Evolutionary conservation across 352 stramenopile species (phyloP).

Genomic region (Phytophthora kernoviae): DNA sequence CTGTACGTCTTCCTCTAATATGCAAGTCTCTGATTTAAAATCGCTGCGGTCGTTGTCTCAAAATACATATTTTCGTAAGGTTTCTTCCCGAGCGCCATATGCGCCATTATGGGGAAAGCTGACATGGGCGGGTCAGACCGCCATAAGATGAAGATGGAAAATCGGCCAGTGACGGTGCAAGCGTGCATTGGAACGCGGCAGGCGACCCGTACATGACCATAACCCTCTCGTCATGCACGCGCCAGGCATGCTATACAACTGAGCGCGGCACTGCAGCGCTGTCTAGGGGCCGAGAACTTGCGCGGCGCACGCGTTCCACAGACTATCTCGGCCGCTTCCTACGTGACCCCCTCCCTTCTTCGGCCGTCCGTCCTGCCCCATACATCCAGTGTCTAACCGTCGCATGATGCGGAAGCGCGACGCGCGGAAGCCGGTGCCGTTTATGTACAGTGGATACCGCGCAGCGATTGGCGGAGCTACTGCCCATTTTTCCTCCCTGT

Average conservation of each 20-base stretch:
- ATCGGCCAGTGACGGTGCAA: slow-evolving; percentile 3
- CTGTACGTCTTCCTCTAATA: background rate
- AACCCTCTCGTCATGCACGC: slow-evolving; percentile 21
- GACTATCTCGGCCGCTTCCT: slow-evolving; percentile 25
- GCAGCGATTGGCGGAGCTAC: slow-evolving; percentile 29
- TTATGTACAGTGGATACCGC: slow-evolving; percentile 1
- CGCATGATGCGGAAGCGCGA: background rate
- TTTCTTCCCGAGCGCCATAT: slow-evolving; percentile 29
- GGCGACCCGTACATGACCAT: slow-evolving; percentile 11
- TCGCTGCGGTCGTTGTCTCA: background rate
- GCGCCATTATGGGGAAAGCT: slow-evolving; percentile 22
- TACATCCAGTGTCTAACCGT: slow-evolving; percentile 26
- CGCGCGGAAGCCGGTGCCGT: slow-evolving; percentile 18
- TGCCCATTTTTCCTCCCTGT: slow-evolving; percentile 29
- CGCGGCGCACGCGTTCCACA: slow-evolving; percentile 25
- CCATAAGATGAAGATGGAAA: slow-evolving; percentile 24
- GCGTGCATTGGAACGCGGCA: background rate
- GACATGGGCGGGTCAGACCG: slow-evolving; percentile 25
- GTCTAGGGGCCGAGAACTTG: slow-evolving; percentile 13
- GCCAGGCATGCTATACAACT: slow-evolving; percentile 5
- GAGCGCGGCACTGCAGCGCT: background rate
- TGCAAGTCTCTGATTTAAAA: background rate
- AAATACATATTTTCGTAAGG: background rate
- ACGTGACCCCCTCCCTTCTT: slow-evolving; percentile 52
- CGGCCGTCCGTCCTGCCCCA: slow-evolving; percentile 28